Percentiles rank a stretch among this genome's conserved stretches.
Evolutionary conservation across 2,329 filamentous ascomycete species (phyloP).

Genomic region (Hypomyces rosellus): DNA sequence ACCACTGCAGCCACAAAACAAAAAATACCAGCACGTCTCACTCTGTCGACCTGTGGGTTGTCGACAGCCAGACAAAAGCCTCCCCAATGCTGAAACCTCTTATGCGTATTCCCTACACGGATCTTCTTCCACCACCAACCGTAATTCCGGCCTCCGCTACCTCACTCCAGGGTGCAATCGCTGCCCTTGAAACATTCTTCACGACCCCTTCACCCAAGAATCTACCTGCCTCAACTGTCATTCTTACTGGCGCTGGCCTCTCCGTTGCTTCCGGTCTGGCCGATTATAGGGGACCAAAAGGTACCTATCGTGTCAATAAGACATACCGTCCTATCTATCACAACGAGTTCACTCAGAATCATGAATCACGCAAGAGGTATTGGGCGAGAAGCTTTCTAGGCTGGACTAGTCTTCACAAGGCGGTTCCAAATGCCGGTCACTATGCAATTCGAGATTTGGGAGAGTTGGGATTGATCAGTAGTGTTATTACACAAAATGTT

Average conservation of each 20-base stretch:
- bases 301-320: constrained; percentile 89
- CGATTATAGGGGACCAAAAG: constrained; percentile 84
- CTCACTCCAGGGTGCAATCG: constrained; percentile 65
- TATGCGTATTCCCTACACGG: constrained; percentile 87
- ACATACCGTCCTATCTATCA: constrained; percentile 88
- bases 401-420: constrained; percentile 75
- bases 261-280: constrained; percentile 89
- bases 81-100: constrained; percentile 60
- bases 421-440: constrained; percentile 75
- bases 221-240: constrained; percentile 41
- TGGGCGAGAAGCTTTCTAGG: constrained; percentile 94
- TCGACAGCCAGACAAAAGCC: too few species aligned
- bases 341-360: constrained; percentile 75
- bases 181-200: constrained; percentile 73
- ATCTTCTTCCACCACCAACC: constrained; percentile 66
- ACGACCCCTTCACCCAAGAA: constrained; percentile 48
- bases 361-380: constrained; percentile 85
- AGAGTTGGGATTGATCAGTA: constrained; percentile 62
- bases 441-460: constrained; percentile 68
- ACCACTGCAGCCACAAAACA: too few species aligned
- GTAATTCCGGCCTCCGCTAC: constrained; percentile 68
- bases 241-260: constrained; percentile 77
- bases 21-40: not conserved
- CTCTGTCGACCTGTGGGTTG: too few species aligned
- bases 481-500: constrained; percentile 91